These are phyloP conservation scores for Vitis hybrid DNA, from an alignment of 177 flowering plant species.

Conservation along the genomic window DNA sequence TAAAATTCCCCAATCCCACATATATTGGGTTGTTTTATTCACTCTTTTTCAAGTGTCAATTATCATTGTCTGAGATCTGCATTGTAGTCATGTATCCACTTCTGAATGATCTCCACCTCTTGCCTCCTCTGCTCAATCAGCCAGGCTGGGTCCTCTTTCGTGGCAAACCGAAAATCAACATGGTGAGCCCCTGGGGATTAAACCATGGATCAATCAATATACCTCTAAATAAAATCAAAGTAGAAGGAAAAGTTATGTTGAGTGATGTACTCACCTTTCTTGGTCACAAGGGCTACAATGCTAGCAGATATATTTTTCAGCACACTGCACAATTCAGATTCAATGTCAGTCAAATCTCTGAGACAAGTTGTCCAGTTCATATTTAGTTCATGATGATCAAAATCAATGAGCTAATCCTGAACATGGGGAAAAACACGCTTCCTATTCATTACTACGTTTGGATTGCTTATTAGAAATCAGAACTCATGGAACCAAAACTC, in stretches of 20 bases:
- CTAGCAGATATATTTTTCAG: slow-evolving; percentile 47
- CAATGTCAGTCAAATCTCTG: too few relatives aligned
- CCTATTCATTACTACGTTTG: too few relatives aligned
- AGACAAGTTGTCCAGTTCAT: too few relatives aligned
- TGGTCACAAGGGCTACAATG: slow-evolving; percentile 53
- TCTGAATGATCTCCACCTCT: slow-evolving; percentile 49
- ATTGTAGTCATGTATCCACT: slow-evolving; percentile 46
- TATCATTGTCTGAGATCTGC: slow-evolving; percentile 17
- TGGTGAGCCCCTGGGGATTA: slow-evolving; percentile 48
- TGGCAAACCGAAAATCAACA: slow-evolving; percentile 47
- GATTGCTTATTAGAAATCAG: too few relatives aligned
- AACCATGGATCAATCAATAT: background rate
- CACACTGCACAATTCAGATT: slow-evolving; percentile 25
- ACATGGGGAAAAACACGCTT: too few relatives aligned
- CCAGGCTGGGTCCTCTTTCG: slow-evolving; percentile 53
- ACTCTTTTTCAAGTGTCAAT: too few relatives aligned
- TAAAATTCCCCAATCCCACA: too few relatives aligned
- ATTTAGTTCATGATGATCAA: too few relatives aligned
- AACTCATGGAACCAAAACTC: too few relatives aligned
- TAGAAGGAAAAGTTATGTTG: background rate
- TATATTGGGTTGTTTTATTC: too few relatives aligned
- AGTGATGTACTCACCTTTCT: slow-evolving; percentile 32
- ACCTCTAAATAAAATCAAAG: too few relatives aligned
- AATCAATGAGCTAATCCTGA: too few relatives aligned
- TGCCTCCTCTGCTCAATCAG: slow-evolving; percentile 46